A percentile compares a stretch with the other conserved stretches of the same genome.
phyloP scores from a whole-genome alignment of 306 rosid genomes.

The Vicia sativa region DNA sequence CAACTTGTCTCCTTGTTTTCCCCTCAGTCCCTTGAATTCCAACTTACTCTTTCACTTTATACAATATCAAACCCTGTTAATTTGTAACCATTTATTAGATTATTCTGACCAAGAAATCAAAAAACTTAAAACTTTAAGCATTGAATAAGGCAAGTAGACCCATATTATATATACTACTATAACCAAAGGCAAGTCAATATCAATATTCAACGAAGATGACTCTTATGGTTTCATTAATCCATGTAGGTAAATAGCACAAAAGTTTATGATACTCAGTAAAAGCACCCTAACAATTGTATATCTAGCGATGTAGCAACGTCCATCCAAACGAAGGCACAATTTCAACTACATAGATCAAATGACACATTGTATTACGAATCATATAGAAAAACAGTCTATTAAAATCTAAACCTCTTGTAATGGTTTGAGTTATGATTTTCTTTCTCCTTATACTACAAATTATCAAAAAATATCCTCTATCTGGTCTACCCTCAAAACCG shows the following conservation, averaged over 20 bases:
- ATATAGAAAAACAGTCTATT: not conserved
- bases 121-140: slow-evolving; percentile 20
- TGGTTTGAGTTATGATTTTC: not conserved
- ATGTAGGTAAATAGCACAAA: slow-evolving; percentile 1
- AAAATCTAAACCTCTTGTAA: slow-evolving; percentile 6
- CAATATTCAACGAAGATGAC: slow-evolving; percentile 7
- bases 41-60: slow-evolving; percentile 47
- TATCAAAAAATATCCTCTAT: no score
- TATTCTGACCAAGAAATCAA: slow-evolving; percentile 22
- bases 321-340: not conserved
- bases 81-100: slow-evolving; percentile 22
- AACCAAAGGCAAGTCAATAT: slow-evolving; percentile 20
- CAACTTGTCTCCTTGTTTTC: slow-evolving; percentile 36
- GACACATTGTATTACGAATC: not conserved
- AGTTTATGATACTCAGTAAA: not conserved
- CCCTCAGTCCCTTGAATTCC: slow-evolving; percentile 38
- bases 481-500: no score
- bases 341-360: slow-evolving; percentile 3
- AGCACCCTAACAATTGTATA: not conserved
- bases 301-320: not conserved
- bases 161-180: slow-evolving; percentile 1
- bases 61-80: slow-evolving; percentile 45
- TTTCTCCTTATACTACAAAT: no score
- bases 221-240: not conserved
- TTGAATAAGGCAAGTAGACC: slow-evolving; percentile 17